Base-by-base conservation (phyloP, 345 rosid genomes). In the Eucalyptus pauciflora region DNA sequence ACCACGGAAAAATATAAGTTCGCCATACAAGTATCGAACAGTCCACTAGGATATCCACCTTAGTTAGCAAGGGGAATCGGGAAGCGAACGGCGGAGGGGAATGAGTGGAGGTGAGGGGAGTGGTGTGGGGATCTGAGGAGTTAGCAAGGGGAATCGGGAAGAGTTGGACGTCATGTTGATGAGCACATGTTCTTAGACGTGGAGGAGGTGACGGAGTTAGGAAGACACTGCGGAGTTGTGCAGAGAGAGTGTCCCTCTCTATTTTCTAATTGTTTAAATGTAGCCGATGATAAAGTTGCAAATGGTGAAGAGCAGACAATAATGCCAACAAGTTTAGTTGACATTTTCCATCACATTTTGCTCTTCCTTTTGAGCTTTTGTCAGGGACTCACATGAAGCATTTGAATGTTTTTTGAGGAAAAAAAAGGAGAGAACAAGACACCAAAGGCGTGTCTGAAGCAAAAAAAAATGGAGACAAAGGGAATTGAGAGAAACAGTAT, bases 21-120 rank as follows among this genome's bases (percentile, higher is more conserved):
- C 9, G 43, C 8, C 1, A 0, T 69, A 31, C 79, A 15, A 69
- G 43, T 69, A 31, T 69, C 6, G 11, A 69, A 69, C 15, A 13
- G 12, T 8, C 13, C 18, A 31, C 22, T 0, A 31, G 20, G 43
- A 69, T 16, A 69, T 69, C 2, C 0, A 0, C 41, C 41, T 67
- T 29, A 64, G 27, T n/a, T n/a, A n/a, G n/a, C 5, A 56, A 29
- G 62, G 9, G 62, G 62, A 22, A 24, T 6, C 0, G 8, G 62
- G 27, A 9, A 56, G 62, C 3, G 0, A 22, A 56, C 0, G 62
- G 3, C 0, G 0, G 13, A 27, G 71, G 71, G 18, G 33, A 64
- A 13, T 3, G 71, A 14, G 5, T 64, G 71, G 71, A 64, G 18
- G 18, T 7, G 37, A 64, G 37, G 10, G 10, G 17, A 20, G 2